Conservation (phyloP, 1,139 yeast species). For the Taphrina confusa region DNA sequence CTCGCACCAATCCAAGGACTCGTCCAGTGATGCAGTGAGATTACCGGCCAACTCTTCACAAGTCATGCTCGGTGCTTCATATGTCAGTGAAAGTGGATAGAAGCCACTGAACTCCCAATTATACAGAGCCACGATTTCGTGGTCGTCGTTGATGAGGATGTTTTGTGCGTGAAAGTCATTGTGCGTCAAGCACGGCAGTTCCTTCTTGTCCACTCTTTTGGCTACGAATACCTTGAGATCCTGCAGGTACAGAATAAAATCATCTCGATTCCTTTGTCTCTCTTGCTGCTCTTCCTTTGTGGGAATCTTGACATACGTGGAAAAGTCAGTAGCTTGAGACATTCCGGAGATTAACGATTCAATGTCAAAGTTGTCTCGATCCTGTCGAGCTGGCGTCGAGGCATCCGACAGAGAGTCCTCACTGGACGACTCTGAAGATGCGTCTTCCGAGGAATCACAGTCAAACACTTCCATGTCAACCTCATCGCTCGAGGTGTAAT, state of each 20-base stretch:
- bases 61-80: constrained; percentile 3
- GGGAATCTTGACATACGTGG: background rate
- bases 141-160: background rate
- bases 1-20: constrained; percentile 7
- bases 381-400: background rate
- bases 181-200: constrained; percentile 11
- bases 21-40: background rate
- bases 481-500: constrained; percentile 7
- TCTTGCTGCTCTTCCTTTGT: background rate
- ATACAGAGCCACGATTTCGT: background rate
- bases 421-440: background rate
- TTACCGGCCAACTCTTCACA: background rate
- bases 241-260: constrained; percentile 1
- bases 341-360: background rate
- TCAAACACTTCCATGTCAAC: constrained; percentile 10
- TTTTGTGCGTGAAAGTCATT: constrained; percentile 7
- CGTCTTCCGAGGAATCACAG: background rate
- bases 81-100: constrained; percentile 7
- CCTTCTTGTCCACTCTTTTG: background rate
- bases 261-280: constrained; percentile 1
- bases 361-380: background rate
- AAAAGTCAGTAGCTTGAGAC: background rate
- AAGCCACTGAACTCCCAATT: constrained; percentile 7
- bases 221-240: background rate
- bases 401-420: background rate